Base-by-base conservation (phyloP, 495 filamentous ascomycete species). In the Neohortaea acidophila region DNA sequence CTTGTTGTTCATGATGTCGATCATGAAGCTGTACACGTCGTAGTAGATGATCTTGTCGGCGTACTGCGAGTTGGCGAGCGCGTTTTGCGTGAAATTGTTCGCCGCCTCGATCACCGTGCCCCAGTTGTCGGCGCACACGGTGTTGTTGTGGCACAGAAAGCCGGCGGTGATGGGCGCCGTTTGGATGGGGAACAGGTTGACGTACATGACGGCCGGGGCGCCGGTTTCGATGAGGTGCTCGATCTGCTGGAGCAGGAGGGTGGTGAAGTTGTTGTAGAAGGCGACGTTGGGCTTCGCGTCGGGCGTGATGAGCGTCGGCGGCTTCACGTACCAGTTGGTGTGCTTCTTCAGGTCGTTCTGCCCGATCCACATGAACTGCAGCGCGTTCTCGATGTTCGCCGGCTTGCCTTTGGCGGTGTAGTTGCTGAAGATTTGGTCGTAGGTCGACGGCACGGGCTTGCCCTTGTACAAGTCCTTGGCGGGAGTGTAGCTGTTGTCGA, bases 111-210 rank as follows among this genome's bases (percentile, higher is more conserved):
- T 52, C n/a, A 52, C 29, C 12, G 36, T 19, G 19, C 49, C 49
- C 22, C 26, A 52, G 13, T 33, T 43, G 2, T 35, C 27, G 17
- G 41, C 34, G 39, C 45, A 49, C n/a, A n/a, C n/a, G n/a, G 14
- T 23, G 3, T 31, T 27, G 13, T 44, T 27, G 6, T 35, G 29
- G 32, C 45, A 51, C n/a, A 52, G 46, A 26, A 41, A 52, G 10
- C 34, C 31, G 12, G 30, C 21, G 7, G 37, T 43, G 4, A 52
- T 46, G 3, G 49, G 46, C 8, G 49, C 46, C 19, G 21, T 36
- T 21, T 52, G 49, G 31, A 45, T 49, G 14, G 41, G 41, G 29
- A 45, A 49, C 29, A 52, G 45, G 41, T 52, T 52, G 13, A 46
- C 29, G 21, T 49, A 41, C 21, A 52, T 40, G 36, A 52, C 41